Base-by-base conservation (phyloP, 805 yeast genomes). In the Schwanniomyces pseudopolymorphus region DNA sequence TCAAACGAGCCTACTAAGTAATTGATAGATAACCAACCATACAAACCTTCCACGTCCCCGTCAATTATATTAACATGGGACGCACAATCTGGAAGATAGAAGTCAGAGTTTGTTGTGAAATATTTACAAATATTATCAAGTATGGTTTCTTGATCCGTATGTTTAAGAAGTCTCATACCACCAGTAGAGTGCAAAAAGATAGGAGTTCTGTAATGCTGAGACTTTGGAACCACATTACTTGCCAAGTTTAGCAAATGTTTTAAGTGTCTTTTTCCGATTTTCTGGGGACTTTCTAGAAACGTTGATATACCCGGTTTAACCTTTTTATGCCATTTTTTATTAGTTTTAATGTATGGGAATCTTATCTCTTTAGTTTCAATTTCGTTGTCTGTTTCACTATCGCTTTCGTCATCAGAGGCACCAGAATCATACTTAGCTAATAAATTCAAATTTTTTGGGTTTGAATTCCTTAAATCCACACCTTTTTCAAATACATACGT, bases 101-200 rank as follows among this genome's bases (percentile, higher is more conserved):
- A 80, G 31, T 74, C 70, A 1, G 81, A 75, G 31, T 79, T 67
- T 10, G 53, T 44, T 40, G 64, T 64, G 35, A 84, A 60, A 51
- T 81, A 83, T 7, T 57, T 46, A 55, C 90, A 85, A 2, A 80
- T 69, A 33, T 66, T 64, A 13, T 64, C 68, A 46, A 83, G 56
- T 16, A 83, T 72, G 14, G 62, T 61, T 37, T 65, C 66, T 52
- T 78, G 83, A 28, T 78, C 78, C 10, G 70, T 66, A 1, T 84
- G 85, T 17, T 73, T 74, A 36, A 84, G 63, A 11, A 80, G 59
- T 38, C 89, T 63, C 81, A 84, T 76, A 0, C 88, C 88, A 0
- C 86, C 89, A 0, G 89, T 84, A 0, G 87, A 82, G 60, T 84
- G 88, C 5, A 85, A 59, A 52, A 82, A 84, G 0, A 85, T 70